Base-by-base conservation (phyloP, 139 green algal genomes). In the Picochlorum costavermella region DNA sequence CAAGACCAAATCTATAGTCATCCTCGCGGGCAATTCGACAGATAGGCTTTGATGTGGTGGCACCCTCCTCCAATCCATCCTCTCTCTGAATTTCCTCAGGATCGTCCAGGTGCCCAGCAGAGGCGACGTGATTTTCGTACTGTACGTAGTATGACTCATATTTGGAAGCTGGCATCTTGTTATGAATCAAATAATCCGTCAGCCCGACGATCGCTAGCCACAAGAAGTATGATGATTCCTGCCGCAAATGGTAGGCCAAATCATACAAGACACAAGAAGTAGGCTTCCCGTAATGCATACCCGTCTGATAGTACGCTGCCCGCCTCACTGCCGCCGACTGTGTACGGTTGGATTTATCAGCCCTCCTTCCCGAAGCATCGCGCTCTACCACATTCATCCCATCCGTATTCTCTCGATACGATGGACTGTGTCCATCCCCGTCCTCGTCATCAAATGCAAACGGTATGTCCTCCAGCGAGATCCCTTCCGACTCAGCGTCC, bases 111-210 rank as follows among this genome's bases (percentile, higher is more conserved):
- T 77, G 71, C 1, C 71, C 71, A 3, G 20, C 50, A 55, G 29
- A 48, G 14, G 12, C 37, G 8, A 77, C 60, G 4, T 77, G 63
- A 5, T 36, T 65, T 45, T 72, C 65, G 33, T 77, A 77, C 33
- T 69, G 67, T 30, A 57, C n/a, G 43, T 67, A 69, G 56, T 83
- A 80, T 51, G 60, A 20, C 17, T 72, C 16, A 51, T 77, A 77
- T 30, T 73, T 77, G 3, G 71, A 33, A 17, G 70, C 50, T 9
- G 71, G 37, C 0, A 95, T 63, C 3, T 83, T 75, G 51, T 88
- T 71, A 59, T 95, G 87, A 50, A 96, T 68, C 51, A 86, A 71
- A 45, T 97, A 91, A 69, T 97, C 91, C 9, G 91, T 96, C 16
- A 97, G 45, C 4, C 81, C 84, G 31, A 96, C 65, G 29, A 90